Percentiles rank a stretch among this genome's conserved stretches.
Conservation (phyloP, 1,284 basidiomycete genomes). For the Ganoderma sp. region DNA sequence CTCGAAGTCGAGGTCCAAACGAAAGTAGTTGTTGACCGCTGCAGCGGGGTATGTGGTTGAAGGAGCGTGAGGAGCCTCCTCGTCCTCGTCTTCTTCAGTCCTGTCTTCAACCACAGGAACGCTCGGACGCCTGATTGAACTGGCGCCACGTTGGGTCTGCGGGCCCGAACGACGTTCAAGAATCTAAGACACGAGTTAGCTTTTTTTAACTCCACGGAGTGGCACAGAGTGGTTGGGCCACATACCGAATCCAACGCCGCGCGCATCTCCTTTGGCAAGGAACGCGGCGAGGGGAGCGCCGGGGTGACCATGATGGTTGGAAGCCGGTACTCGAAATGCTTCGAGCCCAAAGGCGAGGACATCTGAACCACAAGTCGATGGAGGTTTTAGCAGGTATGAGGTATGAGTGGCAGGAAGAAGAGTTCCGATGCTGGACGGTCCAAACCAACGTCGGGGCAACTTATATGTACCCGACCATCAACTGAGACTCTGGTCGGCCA, state of each 20-base stretch:
- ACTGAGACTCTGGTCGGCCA: neutral
- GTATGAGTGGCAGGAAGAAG: neutral
- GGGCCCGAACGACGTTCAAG: neutral
- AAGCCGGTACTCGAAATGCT: neutral
- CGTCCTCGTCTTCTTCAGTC: slow-evolving; percentile 8
- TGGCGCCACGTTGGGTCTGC: neutral
- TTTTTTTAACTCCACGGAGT: neutral
- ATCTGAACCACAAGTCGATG: slow-evolving; percentile 6
- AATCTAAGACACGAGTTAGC: neutral
- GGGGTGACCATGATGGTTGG: slow-evolving; percentile 31
- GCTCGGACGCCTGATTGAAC: neutral
- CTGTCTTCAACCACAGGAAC: neutral
- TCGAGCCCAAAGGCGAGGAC: slow-evolving; percentile 9
- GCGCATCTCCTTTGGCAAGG: slow-evolving; percentile 28
- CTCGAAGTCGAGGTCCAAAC: slow-evolving; percentile 18
- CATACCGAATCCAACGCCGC: slow-evolving; percentile 23
- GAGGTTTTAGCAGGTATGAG: neutral
- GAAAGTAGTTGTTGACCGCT: slow-evolving; percentile 15
- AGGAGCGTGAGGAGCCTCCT: slow-evolving; percentile 24
- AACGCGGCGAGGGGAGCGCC: slow-evolving; percentile 26
- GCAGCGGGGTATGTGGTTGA: slow-evolving; percentile 14
- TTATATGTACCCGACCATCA: slow-evolving; percentile 3
- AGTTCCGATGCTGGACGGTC: neutral
- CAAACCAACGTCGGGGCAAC: neutral
- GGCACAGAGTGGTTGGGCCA: neutral